These are phyloP conservation scores for Boletus smithii DNA, from an alignment of 1,284 basidiomycete genomes.

Conservation along the genomic window DNA sequence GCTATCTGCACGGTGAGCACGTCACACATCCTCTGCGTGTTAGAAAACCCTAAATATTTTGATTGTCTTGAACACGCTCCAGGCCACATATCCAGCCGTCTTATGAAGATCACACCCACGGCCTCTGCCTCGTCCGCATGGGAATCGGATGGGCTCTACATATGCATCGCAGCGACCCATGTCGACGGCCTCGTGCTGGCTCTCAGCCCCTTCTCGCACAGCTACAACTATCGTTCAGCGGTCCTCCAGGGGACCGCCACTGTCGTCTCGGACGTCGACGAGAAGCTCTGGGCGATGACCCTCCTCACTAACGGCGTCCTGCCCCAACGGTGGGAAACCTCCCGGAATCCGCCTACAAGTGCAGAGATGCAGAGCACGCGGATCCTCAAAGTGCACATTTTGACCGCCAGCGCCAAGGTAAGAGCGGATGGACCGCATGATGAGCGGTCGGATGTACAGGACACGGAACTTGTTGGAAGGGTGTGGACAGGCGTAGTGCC, in stretches of 20 bases:
- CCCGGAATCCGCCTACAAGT: slow-evolving; percentile 22
- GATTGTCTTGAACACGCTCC: background rate
- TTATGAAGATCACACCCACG: slow-evolving; percentile 24
- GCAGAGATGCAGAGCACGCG: slow-evolving; percentile 26
- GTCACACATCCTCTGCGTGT: too few relatives aligned
- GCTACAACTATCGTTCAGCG: slow-evolving; percentile 29
- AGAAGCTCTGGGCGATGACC: slow-evolving; percentile 27
- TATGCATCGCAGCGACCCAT: slow-evolving; percentile 28
- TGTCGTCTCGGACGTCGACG: slow-evolving; percentile 16
- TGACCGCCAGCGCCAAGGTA: slow-evolving; percentile 25
- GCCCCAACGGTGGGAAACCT: slow-evolving; percentile 25
- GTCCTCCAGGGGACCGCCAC: slow-evolving; percentile 23
- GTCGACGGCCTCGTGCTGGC: slow-evolving; percentile 26
- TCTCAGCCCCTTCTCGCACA: slow-evolving; percentile 26
- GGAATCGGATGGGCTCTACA: slow-evolving; percentile 10
- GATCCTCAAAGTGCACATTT: slow-evolving; percentile 25
- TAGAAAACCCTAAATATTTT: too few relatives aligned
- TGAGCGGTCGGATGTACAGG: slow-evolving; percentile 19
- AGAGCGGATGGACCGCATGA: slow-evolving; percentile 26
- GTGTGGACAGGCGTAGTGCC: slow-evolving; percentile 30
- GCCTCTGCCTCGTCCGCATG: background rate
- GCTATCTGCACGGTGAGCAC: slow-evolving; percentile 26
- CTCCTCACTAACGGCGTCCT: slow-evolving; percentile 25
- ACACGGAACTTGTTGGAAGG: slow-evolving; percentile 11
- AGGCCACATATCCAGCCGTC: slow-evolving; percentile 28